Evolutionary conservation across 106 monocot species (phyloP), one percentile per base, ranked within the genome.

Genomic region (Alisma plantagoaquatica): DNA sequence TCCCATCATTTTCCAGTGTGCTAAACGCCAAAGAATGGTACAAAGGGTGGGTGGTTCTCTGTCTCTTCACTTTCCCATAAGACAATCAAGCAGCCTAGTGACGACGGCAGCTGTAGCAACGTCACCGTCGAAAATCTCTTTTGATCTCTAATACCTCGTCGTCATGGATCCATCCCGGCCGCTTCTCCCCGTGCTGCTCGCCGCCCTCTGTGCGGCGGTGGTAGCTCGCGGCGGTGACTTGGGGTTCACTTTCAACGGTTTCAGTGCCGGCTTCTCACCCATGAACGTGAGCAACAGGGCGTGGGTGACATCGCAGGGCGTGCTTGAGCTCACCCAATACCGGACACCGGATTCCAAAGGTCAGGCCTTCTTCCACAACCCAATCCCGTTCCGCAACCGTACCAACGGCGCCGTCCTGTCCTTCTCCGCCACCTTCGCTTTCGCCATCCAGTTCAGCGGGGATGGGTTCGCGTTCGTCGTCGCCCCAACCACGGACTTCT

Each of bases 381-480:
- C 27, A 5, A 14, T 68, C 51, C 59, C 10, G 2, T 51, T 60
- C 68, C 49, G 56, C 27, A 60, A 68, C 59, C n/a, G 56, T 32
- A 26, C 56, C 55, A 27, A 25, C 48, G 41, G 28, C 28, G 48
- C 58, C 35, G 68, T 29, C 48, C 48, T 68, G 41, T 68, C 68
- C 59, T 68, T 68, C 50, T 59, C 82, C 30, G 66, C 77, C 19
- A 58, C 67, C 38, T 82, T 77, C 60, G 73, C 70, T 43, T 69
- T 69, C 52, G 57, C 82, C 45, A 51, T 51, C 51, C n/a, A 2
- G 23, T 29, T 46, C 23, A 21, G 59, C 44, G 59, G 59, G 15
- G 16, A 59, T 20, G 61, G 61, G 23, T 4, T 61, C 1, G 61
- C 61, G 48, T 61, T 61, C 61, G 28, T 19, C 32, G 10, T 61